Base-by-base conservation (phyloP, 2,329 filamentous ascomycete genomes). In the Alternaria metachromatica region DNA sequence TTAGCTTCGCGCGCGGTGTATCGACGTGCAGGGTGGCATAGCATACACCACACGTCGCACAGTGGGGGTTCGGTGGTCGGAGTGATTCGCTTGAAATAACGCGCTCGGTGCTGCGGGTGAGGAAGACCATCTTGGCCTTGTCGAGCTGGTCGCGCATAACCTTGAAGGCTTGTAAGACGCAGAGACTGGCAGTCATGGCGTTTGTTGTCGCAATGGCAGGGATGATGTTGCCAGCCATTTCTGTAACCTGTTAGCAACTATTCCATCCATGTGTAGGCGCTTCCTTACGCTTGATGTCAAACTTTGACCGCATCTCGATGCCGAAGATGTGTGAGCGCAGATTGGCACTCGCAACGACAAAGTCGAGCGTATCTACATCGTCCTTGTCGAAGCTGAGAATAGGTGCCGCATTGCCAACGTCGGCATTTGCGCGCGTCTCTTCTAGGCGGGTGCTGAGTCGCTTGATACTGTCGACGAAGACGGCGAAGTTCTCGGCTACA, bases 201-300 rank as follows among this genome's bases (percentile, higher is more conserved):
- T 99, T 99, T 0, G 96, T 98, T 0, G 96, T 99, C 6, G 96
- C 96, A 76, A 99, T 99, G 2, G 96, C 96, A 2, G 96, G 96
- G 65, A 99, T 99, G 73, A 99, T 99, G 78, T 99, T 99, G 58
- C 96, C 96, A 5, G 96, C 96, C 95, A 98, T 99, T 81, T 99
- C 92, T 86, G 64, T 54, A 21, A 18, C 5, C 21, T 26, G 61
- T 72, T 44, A 68, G 62, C 48, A 58, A 28, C 13, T 18, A 8
- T 21, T 21, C 21, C 12, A 12, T 33, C 7, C n/a, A 12, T 25
- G 6, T 13, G 30, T 5, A n/a, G 7, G 20, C 7, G 54, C n/a
- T 25, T 5, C 58, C 83, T 69, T 73, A 87, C 85, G 88, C 83
- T 99, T 99, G 74, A 96, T 94, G 76, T 98, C 94, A 76, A 98